Evolutionary conservation across 2,329 filamentous ascomycete genomes (phyloP).

Genomic region (Aureobasidium subglaciale): DNA sequence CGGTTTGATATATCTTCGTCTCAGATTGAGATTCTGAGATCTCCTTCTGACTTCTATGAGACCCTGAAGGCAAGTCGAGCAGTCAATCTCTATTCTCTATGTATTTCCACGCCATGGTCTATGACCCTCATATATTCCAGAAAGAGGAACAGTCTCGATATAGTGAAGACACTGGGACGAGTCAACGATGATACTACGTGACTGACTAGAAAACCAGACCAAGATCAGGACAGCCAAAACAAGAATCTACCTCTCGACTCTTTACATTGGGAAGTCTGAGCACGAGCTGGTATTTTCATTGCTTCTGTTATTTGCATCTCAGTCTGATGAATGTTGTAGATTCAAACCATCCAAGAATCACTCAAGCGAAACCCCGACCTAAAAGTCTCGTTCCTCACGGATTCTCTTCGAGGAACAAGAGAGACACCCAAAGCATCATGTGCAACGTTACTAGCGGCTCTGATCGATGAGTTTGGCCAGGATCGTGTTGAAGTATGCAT

Average conservation of each 20-base stretch:
- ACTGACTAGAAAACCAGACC: constrained; percentile 40
- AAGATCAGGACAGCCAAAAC: constrained; percentile 75
- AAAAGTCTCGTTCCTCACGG: constrained; percentile 81
- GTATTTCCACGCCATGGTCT: background rate
- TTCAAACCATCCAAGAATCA: constrained; percentile 68
- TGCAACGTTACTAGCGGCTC: constrained; percentile 75
- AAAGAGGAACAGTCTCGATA: too few species aligned
- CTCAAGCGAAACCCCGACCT: constrained; percentile 68
- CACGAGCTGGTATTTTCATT: constrained; percentile 60
- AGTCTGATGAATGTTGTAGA: constrained; percentile 37
- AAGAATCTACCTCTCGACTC: constrained; percentile 85
- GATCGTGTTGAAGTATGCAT: constrained; percentile 87
- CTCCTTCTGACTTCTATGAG: constrained; percentile 84
- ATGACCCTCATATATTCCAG: background rate
- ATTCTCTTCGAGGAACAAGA: constrained; percentile 82
- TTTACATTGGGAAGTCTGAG: constrained; percentile 94
- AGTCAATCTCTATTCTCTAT: background rate
- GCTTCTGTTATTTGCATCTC: background rate
- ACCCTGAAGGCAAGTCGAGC: constrained; percentile 64
- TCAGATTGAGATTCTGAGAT: constrained; percentile 69
- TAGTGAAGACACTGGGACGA: too few species aligned
- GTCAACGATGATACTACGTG: background rate
- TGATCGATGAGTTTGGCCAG: constrained; percentile 77
- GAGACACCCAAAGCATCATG: constrained; percentile 81
- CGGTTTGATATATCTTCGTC: constrained; percentile 79